Evolutionary conservation across 1,139 yeast species (phyloP), one percentile per base, ranked within the genome.

Genomic region (Hyphopichia khmerensis): DNA sequence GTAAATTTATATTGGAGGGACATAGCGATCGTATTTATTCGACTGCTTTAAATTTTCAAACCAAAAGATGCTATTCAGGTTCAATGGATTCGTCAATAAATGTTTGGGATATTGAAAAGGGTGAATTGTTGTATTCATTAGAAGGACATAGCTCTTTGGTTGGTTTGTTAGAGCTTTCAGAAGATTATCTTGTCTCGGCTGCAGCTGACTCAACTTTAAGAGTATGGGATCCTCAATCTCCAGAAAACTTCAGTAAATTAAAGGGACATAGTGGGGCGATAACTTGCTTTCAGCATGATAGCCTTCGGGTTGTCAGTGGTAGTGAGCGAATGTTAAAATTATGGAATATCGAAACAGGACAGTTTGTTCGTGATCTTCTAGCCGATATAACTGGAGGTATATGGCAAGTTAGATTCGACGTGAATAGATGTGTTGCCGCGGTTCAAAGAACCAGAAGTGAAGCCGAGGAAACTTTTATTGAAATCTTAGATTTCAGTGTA

Each of bases 171-270:
- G 90, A 87, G 38, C 74, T 91, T 19, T 84, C 89, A 8, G 83
- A 87, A 35, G 82, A 85, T 17, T 82, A 82, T 35, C 72, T 93
- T n/a, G 96, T 93, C 2, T 86, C 96, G 33, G 99, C 97, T 0
- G 98, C 98, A 1, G 98, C 98, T 0, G 99, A 93, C 60, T 81
- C 95, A 1, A 84, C 97, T 0, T 72, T 93, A 36, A 75, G 97
- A 39, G 85, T 93, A 2, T 93, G 99, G 99, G 86, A 93, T 58
- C 95, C 97, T 1, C 79, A 79, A 26, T 79, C 82, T 5, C 96
- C 96, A 19, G 77, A 79, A 34, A 76, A 82, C 44, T 66, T 75
- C 46, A 81, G 83, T 59, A 84, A 86, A 44, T 75, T 93, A 33
- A 84, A 87, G 50, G 96, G 96, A 19, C 96, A 91, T 58, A 77